Base-by-base conservation (phyloP, 2,329 filamentous ascomycete species). In the Colletotrichum scovillei region DNA sequence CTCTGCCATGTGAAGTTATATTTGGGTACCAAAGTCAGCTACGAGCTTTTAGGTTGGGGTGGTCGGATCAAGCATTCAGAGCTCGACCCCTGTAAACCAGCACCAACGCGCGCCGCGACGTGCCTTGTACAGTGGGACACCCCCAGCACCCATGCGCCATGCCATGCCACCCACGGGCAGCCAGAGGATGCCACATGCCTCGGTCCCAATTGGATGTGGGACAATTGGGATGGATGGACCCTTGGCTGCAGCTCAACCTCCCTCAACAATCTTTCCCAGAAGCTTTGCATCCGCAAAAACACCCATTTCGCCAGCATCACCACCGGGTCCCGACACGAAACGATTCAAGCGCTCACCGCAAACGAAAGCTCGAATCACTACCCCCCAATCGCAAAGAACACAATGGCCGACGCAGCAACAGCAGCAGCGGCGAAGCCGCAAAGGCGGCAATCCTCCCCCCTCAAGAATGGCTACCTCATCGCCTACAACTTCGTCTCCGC, bases 401-500 rank as follows among this genome's bases (percentile, higher is more conserved):
- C 32, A 30, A 76, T 76, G 75, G 73, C 74, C 46, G 75, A 76
- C 32, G 11, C 73, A 57, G 71, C 58, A 35, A 35, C 32, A 35
- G 74, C 68, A 63, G 56, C 70, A 62, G 74, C 62, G 59, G 52
- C 58, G 11, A 73, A 74, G 74, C 73, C 74, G 58, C 74, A 72
- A 12, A 58, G 59, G 74, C 77, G 80, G 16, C 38, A 6, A 59
- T 75, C 84, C 42, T 85, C 84, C 66, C 84, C 85, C 74, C 78
- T 87, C 75, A 92, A 90, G 81, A 88, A 85, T 69, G 86, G 84
- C 80, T 98, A 98, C 85, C 91, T 98, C 67, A 88, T 95, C 79
- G 85, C 92, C 78, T 99, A 98, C 89, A 98, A 98, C 84, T 88
- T 91, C 78, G 80, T 92, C 76, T 97, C 92, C 66, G 90, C 95